Percentiles rank a stretch among this genome's conserved stretches.
Evolutionary conservation across 345 rosid species (phyloP).

Genomic region (Durio zibethinus): DNA sequence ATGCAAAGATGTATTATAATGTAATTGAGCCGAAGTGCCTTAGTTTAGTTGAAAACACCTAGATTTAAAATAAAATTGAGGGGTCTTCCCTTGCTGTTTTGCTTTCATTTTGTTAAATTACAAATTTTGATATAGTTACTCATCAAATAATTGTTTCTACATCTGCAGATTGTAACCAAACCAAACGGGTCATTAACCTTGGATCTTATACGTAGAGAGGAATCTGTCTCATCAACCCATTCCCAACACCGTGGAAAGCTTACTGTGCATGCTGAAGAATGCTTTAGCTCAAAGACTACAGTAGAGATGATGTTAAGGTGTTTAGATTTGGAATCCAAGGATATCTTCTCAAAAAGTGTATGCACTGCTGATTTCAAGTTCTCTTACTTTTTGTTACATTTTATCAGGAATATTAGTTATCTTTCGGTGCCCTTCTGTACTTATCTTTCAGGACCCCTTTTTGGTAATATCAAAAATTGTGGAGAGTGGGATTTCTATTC

Average conservation of each 20-base stretch:
- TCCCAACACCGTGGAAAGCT: constrained; percentile 54
- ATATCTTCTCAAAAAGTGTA: constrained; percentile 84
- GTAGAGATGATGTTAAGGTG: constrained; percentile 75
- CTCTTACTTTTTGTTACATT: constrained; percentile 8
- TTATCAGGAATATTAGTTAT: constrained; percentile 10
- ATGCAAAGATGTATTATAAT: background rate
- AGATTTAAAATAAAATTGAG: background rate
- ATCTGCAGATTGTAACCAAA: constrained; percentile 51
- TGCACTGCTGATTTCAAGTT: constrained; percentile 24
- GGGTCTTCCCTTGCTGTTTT: background rate
- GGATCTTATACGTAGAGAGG: constrained; percentile 55
- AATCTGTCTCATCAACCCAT: constrained; percentile 34
- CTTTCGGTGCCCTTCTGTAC: constrained; percentile 16
- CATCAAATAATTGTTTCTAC: constrained; percentile 1
- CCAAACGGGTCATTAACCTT: constrained; percentile 46
- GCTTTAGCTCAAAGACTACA: constrained; percentile 61
- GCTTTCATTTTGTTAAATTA: background rate
- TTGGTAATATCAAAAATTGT: constrained; percentile 76
- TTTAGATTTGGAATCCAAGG: constrained; percentile 71
- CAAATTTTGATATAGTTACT: background rate
- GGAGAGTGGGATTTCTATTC: constrained; percentile 57
- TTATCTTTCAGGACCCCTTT: constrained; percentile 70
- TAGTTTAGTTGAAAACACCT: background rate
- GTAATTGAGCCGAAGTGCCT: background rate
- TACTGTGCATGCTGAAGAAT: constrained; percentile 82